These are phyloP conservation scores for Plectranthus barbatus DNA, from an alignment of 257 asterid genomes.

Conservation along the genomic window DNA sequence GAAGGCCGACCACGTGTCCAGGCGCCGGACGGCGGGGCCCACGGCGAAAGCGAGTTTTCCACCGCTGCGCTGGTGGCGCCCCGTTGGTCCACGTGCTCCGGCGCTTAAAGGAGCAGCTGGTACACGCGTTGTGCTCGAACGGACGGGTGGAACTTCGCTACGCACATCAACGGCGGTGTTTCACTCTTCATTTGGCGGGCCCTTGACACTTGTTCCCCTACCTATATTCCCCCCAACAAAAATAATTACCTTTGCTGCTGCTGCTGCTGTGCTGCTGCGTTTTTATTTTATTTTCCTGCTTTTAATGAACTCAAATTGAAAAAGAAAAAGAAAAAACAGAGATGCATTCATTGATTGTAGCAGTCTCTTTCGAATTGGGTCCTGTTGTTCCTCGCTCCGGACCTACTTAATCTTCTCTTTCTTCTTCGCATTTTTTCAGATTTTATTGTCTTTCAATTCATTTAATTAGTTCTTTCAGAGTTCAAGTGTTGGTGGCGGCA, in stretches of 20 bases:
- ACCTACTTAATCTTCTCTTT: not conserved
- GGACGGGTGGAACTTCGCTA: slow-evolving; percentile 30
- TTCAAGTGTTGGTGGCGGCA: not conserved
- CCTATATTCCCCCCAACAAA: not conserved
- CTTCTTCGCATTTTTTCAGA: not conserved
- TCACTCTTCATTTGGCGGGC: not conserved
- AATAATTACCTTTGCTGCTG: no score
- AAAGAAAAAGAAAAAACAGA: no score
- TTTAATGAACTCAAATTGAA: no score
- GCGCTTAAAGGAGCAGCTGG: not conserved
- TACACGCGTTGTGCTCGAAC: slow-evolving; percentile 33
- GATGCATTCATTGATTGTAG: no score
- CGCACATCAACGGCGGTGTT: slow-evolving; percentile 25
- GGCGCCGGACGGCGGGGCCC: not conserved
- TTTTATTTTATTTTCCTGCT: no score
- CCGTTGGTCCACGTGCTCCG: slow-evolving; percentile 27
- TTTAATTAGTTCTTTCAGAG: not conserved
- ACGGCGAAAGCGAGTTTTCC: not conserved
- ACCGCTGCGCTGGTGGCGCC: not conserved
- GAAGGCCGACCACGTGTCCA: not conserved
- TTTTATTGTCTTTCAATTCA: no score
- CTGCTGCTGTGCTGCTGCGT: no score
- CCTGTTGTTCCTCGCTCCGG: no score
- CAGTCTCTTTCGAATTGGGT: no score
- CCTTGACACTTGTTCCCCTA: not conserved